These are phyloP conservation scores for Taxillus chinensis DNA, from an alignment of 164 flowering plant genomes.

Conservation along the genomic window DNA sequence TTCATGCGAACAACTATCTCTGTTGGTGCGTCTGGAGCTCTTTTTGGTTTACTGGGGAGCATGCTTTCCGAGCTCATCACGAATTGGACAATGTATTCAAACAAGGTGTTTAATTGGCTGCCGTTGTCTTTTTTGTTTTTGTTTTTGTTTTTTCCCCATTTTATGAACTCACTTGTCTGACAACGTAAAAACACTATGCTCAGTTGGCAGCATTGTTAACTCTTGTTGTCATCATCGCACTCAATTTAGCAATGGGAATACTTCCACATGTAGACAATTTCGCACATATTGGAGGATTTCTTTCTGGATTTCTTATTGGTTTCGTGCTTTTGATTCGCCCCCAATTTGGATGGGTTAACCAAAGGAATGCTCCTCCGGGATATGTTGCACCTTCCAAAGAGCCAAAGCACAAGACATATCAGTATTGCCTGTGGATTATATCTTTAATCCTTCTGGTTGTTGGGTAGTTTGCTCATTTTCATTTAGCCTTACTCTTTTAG, in stretches of 20 bases:
- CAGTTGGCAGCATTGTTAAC: conserved; percentile 40
- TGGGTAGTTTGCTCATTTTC: conserved; percentile 28
- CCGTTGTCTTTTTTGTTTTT: too few species aligned
- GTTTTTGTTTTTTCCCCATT: too few species aligned
- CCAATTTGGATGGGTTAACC: conserved; percentile 37
- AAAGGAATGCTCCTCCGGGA: conserved; percentile 21
- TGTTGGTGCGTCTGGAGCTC: conserved; percentile 70
- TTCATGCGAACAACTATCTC: conserved; percentile 16
- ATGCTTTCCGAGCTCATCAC: conserved; percentile 71
- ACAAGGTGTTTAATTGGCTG: conserved; percentile 29
- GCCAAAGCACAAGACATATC: conserved; percentile 43
- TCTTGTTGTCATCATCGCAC: conserved; percentile 29
- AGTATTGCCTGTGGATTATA: conserved; percentile 27
- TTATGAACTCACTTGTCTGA: conserved; percentile 3
- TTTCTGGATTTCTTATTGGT: conserved; percentile 55
- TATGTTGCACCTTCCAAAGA: conserved; percentile 9
- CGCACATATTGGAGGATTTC: conserved; percentile 60
- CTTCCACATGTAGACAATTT: conserved; percentile 62
- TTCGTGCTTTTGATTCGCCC: conserved; percentile 47
- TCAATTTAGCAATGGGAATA: conserved; percentile 47
- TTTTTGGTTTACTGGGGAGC: conserved; percentile 59
- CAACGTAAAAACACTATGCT: conserved; percentile 1
- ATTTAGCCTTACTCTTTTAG: background rate
- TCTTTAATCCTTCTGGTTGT: conserved; percentile 20
- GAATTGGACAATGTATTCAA: conserved; percentile 58